Evolutionary conservation across 2,329 filamentous ascomycete species (phyloP), one percentile per base, ranked within the genome.

Genomic region (Fusarium sp.): DNA sequence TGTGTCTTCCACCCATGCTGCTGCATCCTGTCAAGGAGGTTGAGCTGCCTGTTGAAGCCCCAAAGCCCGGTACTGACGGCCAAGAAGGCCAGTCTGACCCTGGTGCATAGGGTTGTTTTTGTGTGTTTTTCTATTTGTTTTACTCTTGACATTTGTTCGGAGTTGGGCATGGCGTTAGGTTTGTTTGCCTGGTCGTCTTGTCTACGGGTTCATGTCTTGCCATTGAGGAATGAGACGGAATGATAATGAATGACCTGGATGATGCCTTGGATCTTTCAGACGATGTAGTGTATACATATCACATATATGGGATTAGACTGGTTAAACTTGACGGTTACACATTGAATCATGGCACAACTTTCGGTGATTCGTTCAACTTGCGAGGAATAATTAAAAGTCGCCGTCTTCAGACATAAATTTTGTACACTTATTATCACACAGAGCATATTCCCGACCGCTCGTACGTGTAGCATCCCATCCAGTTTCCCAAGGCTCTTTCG

Each of bases 1-100:
- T 98, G 95, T 98, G 95, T 84, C 85, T 98, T 45, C 95, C 95
- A 9, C 94, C 93, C 1, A 96, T 98, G 92, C 84, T 98, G 71
- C 84, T 98, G 73, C 95, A 98, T 87, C 95, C 95, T 0, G 89
- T 98, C 63, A 98, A 98, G 86, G 89, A 90, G 63, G 88, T 95
- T 6, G 90, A 92, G 66, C 78, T 92, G 60, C 89, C 91, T 9
- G 90, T 93, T 2, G 92, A 89, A 81, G 87, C 87, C 30, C 85
- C 87, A 47, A 84, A 87, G 2, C 87, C 86, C 5, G 84, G 85
- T 4, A 85, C 85, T 52, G 76, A 74, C 84, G 8, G 81, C 56
- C 11, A 68, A 75, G 35, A 69, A 77, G 32, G 78, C 2, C 79
- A 79, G 56, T 86, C 90, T 81, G 86, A 90, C 75, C 87, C 89